phyloP scores from a whole-genome alignment of 441 rosid genomes.

The Populus tomentosa region DNA sequence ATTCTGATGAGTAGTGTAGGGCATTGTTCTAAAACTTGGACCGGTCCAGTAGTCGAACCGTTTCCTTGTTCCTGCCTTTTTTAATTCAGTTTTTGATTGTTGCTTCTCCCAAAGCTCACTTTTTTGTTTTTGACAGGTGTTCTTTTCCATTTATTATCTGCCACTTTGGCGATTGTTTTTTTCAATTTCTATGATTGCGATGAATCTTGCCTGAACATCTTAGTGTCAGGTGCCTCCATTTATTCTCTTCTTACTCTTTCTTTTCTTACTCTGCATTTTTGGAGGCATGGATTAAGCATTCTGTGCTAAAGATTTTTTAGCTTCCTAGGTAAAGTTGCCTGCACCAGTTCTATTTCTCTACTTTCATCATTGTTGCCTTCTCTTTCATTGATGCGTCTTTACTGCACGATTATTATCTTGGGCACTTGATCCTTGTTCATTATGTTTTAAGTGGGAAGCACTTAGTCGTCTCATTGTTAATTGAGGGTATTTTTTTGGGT shows the following conservation, averaged over 20 bases:
- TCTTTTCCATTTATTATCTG: too few species aligned
- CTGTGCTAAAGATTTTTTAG: too few species aligned
- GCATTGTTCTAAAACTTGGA: too few species aligned
- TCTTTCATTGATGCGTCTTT: neutral
- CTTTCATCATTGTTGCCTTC: neutral
- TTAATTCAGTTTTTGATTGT: neutral
- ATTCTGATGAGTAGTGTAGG: too few species aligned
- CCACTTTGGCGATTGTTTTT: too few species aligned
- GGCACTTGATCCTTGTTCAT: neutral
- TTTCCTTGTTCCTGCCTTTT: neutral
- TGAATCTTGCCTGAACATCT: too few species aligned
- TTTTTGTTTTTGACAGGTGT: too few species aligned
- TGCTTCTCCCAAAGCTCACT: neutral
- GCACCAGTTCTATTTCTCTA: neutral
- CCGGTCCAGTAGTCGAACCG: rapidly evolving
- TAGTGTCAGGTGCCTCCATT: neutral
- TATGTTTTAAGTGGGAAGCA: too few species aligned
- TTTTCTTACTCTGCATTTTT: neutral
- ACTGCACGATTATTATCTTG: neutral
- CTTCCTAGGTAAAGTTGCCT: neutral
- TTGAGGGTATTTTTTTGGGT: neutral
- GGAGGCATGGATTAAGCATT: neutral
- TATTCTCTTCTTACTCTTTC: neutral
- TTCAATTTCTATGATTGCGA: neutral
- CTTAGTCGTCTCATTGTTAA: neutral